phyloP scores from a whole-genome alignment of 192 early-diverging fungal genomes.

The Backusella sp. region DNA sequence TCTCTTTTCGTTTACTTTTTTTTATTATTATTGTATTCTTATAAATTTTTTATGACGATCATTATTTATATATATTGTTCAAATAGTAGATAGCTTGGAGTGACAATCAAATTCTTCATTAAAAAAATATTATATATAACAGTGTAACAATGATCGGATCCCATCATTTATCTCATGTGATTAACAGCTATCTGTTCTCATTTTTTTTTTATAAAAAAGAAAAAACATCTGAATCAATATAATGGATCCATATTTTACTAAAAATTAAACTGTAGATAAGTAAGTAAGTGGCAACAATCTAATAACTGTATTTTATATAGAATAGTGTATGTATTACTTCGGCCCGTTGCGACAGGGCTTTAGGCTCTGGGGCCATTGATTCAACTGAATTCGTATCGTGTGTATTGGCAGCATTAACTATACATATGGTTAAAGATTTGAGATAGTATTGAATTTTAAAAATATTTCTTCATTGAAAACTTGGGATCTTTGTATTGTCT shows the following conservation, averaged over 20 bases:
- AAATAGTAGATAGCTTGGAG: neutral
- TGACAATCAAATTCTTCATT: neutral
- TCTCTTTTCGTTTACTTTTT: neutral
- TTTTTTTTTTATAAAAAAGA: constrained; percentile 7
- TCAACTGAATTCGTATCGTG: constrained; percentile 41
- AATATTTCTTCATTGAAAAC: constrained; percentile 47
- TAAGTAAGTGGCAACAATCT: no score
- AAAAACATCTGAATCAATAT: neutral
- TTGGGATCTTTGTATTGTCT: constrained; percentile 74
- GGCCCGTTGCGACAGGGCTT: no score
- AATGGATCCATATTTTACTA: no score
- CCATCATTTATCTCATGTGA: neutral
- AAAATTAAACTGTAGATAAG: no score
- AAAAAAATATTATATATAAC: neutral
- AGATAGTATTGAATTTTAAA: constrained; percentile 71
- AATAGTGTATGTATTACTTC: no score
- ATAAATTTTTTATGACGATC: neutral
- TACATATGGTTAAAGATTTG: constrained; percentile 72
- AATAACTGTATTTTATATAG: no score
- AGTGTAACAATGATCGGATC: neutral
- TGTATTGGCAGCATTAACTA: constrained; percentile 74
- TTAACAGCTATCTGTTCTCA: neutral
- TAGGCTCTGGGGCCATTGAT: no score
- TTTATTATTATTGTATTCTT: neutral
- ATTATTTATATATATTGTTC: constrained; percentile 1